A percentile compares a stretch with the other conserved stretches of the same genome.
phyloP scores from a whole-genome alignment of 306 rosid genomes.

The Prosopis cineraria region DNA sequence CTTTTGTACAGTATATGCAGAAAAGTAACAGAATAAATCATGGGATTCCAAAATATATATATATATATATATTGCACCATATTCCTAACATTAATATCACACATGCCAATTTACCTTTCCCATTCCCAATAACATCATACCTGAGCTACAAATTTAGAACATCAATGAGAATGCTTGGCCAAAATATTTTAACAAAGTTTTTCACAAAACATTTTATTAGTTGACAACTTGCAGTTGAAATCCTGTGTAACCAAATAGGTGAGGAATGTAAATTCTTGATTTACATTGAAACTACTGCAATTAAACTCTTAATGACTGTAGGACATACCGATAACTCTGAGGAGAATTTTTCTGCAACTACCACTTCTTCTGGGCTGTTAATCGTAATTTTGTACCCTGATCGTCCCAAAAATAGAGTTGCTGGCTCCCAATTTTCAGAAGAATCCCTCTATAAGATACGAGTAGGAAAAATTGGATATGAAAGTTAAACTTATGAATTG shows the following conservation, averaged over 20 bases:
- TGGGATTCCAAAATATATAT: not conserved
- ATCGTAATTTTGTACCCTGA: constrained; percentile 74
- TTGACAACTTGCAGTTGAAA: not conserved
- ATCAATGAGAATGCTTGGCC: not conserved
- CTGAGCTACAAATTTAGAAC: too few relatives aligned
- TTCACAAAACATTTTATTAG: not conserved
- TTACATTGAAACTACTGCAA: not conserved
- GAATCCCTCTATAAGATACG: constrained; percentile 65
- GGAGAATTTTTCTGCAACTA: constrained; percentile 73
- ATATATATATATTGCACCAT: not conserved
- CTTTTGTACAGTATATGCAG: not conserved
- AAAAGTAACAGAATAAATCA: not conserved
- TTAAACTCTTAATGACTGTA: not conserved
- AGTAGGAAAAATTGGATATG: constrained; percentile 25
- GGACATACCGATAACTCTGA: constrained; percentile 81
- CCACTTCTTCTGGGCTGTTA: constrained; percentile 51
- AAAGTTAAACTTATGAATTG: constrained; percentile 7
- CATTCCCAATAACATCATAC: too few relatives aligned
- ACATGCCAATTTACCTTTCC: too few relatives aligned
- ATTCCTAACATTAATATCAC: too few relatives aligned
- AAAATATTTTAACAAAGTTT: not conserved
- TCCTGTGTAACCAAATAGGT: not conserved
- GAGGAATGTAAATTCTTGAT: not conserved
- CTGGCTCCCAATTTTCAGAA: constrained; percentile 86
- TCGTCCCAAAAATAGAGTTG: constrained; percentile 70